Conservation (phyloP, 2,329 filamentous ascomycete genomes). For the Diaporthe longicolla region DNA sequence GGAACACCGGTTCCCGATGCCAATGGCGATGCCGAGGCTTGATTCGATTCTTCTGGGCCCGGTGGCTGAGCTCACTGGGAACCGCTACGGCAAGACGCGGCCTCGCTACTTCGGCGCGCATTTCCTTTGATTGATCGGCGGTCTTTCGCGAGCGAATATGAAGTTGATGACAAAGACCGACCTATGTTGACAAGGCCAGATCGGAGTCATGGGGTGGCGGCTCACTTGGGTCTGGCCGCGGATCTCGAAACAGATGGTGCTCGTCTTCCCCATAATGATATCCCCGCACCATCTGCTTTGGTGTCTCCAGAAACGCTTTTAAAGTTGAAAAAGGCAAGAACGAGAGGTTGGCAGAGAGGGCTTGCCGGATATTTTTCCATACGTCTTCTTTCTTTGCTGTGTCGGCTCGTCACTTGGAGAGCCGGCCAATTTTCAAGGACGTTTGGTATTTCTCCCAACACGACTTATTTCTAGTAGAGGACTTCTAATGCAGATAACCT, state of each 20-base stretch:
- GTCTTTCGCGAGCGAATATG: conserved; percentile 33
- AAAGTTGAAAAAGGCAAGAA: conserved; percentile 39
- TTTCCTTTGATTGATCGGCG: conserved; percentile 36
- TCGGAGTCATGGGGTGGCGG: conserved; percentile 34
- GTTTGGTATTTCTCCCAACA: conserved; percentile 56
- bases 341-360: conserved; percentile 36
- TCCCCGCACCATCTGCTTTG: conserved; percentile 39
- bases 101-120: conserved; percentile 35
- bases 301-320: conserved; percentile 45
- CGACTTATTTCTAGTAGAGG: conserved; percentile 65
- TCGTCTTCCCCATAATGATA: conserved; percentile 43
- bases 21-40: conserved; percentile 69
- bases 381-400: conserved; percentile 49
- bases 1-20: conserved; percentile 59
- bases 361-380: conserved; percentile 43
- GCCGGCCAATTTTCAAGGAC: conserved; percentile 42
- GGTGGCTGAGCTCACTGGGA: conserved; percentile 32
- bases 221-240: conserved; percentile 32
- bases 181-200: conserved; percentile 34
- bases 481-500: conserved; percentile 75
- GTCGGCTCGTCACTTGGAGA: conserved; percentile 36
- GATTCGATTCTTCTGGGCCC: conserved; percentile 47
- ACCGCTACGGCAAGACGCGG: conserved; percentile 37
- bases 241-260: conserved; percentile 35
- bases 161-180: conserved; percentile 37